Evolutionary conservation across 495 filamentous ascomycete species (phyloP), one percentile per base, ranked within the genome.

Genomic region (Peziza echinospora): DNA sequence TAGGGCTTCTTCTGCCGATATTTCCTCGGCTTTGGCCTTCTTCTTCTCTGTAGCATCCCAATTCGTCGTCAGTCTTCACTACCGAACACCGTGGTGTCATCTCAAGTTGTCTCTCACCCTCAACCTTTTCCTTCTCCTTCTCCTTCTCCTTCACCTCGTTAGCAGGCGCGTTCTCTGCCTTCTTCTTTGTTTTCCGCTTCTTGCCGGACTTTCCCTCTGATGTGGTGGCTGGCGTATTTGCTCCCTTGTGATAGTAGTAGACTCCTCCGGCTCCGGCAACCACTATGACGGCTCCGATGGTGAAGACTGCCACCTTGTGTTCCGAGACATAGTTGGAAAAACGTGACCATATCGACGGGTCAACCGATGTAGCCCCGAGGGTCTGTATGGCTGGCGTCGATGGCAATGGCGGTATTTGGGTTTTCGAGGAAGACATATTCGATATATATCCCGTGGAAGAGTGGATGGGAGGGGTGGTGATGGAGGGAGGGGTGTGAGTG

Each of bases 231-330:
- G 54, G 65, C 69, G 43, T 93, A 67, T 11, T 13, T 37, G 30
- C 30, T 17, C 19, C 13, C 30, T 11, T 6, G 13, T 11, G 19
- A 17, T 37, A 37, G 60, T 93, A 93, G 67, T 96, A 96, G 55
- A 87, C 78, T 17, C 80, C 82, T 53, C 86, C 89, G 22, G 84
- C 91, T 50, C 78, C 77, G 23, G 81, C 86, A 48, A 86, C 82
- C 23, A 94, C 83, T 24, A 96, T 75, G 40, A 85, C 84, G 23
- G 92, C 79, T 62, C 87, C 89, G 65, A 94, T 81, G 51, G 91
- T 93, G 63, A 93, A 97, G 30, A 93, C 89, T 41, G 86, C 68
- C 34, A 79, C 81, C 66, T 93, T 97, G 62, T 97, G 79, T 57
- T 96, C 89, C 0, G 86, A 84, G 21, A 80, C 83, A 84, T 87